Evolutionary conservation across 805 yeast species (phyloP).

Genomic region (Clavispora carvajalis): DNA sequence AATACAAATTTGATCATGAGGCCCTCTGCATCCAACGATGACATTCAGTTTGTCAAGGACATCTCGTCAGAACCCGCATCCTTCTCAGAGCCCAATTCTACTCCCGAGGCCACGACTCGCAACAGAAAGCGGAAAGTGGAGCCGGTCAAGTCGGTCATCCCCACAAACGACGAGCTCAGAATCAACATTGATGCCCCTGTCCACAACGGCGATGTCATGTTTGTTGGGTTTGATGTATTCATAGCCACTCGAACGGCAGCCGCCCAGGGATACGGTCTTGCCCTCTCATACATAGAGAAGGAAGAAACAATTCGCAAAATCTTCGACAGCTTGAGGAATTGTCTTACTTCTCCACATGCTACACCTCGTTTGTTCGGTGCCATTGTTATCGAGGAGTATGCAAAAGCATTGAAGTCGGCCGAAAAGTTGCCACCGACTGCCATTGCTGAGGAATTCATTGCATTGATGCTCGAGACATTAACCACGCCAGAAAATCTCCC

Average conservation of each 20-base stretch:
- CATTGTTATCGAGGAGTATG: conserved; percentile 66
- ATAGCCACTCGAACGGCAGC: conserved; percentile 72
- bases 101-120: conserved; percentile 20
- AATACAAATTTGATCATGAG: conserved; percentile 65
- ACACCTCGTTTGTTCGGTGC: conserved; percentile 75
- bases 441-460: conserved; percentile 19
- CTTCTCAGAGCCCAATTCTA: conserved; percentile 1
- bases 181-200: conserved; percentile 93
- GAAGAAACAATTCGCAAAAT: conserved; percentile 35
- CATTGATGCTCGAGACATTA: conserved; percentile 31
- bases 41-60: conserved; percentile 2
- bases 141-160: conserved; percentile 30
- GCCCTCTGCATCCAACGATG: conserved; percentile 59
- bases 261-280: conserved; percentile 68
- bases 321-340: conserved; percentile 32
- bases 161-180: conserved; percentile 50
- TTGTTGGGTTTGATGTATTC: conserved; percentile 72
- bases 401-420: conserved; percentile 25
- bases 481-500: conserved; percentile 43
- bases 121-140: conserved; percentile 45
- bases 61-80: conserved; percentile 7
- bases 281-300: conserved; percentile 46
- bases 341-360: conserved; percentile 59
- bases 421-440: conserved; percentile 12
- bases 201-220: conserved; percentile 81